Percentiles rank a stretch among this genome's conserved stretches.
These are phyloP conservation scores for Saccharomyces hybrid DNA, from an alignment of 1,139 yeast species.

Conservation along the genomic window DNA sequence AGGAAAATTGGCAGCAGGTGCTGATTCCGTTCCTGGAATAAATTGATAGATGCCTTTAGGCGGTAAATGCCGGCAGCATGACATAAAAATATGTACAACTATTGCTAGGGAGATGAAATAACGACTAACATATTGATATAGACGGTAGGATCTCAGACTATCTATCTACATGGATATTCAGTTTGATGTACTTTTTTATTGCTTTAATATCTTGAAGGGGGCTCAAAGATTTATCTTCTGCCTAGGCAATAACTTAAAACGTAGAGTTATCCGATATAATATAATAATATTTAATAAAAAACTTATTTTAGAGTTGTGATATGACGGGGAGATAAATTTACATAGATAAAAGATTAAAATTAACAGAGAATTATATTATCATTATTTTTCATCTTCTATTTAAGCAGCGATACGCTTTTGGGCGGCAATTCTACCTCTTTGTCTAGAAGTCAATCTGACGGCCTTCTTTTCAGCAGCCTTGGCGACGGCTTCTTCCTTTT, in stretches of 20 bases:
- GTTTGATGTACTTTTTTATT: neutral
- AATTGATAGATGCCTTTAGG: neutral
- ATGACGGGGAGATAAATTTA: no score
- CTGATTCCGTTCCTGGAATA: neutral
- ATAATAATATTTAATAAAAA: neutral
- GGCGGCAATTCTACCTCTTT: no score
- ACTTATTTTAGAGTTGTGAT: conserved; percentile 9
- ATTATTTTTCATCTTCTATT: no score
- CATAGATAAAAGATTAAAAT: no score
- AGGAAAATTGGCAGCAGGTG: neutral
- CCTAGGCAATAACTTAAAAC: neutral
- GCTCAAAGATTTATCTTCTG: neutral
- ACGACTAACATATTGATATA: neutral
- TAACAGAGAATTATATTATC: no score
- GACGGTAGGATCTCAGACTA: neutral
- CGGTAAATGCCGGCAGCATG: neutral
- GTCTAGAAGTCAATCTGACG: no score
- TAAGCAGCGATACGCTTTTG: no score
- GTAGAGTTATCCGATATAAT: neutral
- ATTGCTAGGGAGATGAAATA: neutral
- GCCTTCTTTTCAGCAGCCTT: no score
- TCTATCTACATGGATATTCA: neutral
- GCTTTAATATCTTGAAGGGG: neutral
- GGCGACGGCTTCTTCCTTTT: no score
- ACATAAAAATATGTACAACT: neutral